These are phyloP conservation scores for Verbascum thapsus DNA, from an alignment of 257 asterid species.

Conservation along the genomic window DNA sequence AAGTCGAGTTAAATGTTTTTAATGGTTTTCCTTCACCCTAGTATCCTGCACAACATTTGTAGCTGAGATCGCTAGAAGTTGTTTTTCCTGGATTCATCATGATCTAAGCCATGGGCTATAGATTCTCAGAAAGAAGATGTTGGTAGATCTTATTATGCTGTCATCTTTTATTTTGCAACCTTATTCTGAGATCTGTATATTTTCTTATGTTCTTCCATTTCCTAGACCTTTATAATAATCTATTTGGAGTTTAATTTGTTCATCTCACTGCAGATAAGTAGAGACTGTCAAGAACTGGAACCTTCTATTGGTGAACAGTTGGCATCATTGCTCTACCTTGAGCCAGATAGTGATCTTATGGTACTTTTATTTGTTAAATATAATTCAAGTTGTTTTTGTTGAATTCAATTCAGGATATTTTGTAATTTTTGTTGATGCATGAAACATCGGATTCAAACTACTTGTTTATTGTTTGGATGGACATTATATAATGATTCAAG, in stretches of 20 bases:
- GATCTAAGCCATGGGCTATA: not conserved
- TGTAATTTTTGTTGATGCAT: constrained; percentile 3
- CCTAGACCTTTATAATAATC: no score
- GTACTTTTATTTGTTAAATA: constrained; percentile 41
- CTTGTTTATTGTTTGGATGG: constrained; percentile 1
- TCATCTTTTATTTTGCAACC: not conserved
- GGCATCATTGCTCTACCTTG: constrained; percentile 81
- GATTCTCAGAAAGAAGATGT: not conserved
- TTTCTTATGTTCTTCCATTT: no score
- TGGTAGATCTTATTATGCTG: no score
- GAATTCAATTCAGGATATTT: constrained; percentile 19
- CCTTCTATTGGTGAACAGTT: constrained; percentile 88
- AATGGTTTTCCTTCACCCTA: not conserved
- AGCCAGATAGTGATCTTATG: constrained; percentile 96
- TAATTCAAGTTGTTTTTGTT: no score
- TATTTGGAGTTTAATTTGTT: no score
- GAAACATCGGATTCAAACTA: not conserved
- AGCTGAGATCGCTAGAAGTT: constrained; percentile 12
- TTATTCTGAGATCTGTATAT: no score
- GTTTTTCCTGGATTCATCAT: not conserved
- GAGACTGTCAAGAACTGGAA: constrained; percentile 95
- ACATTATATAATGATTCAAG: constrained; percentile 22
- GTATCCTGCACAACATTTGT: not conserved
- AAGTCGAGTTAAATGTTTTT: not conserved
- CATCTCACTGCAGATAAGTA: constrained; percentile 72